Conservation (phyloP, 257 asterid species). For the Knoxia roxburghii region DNA sequence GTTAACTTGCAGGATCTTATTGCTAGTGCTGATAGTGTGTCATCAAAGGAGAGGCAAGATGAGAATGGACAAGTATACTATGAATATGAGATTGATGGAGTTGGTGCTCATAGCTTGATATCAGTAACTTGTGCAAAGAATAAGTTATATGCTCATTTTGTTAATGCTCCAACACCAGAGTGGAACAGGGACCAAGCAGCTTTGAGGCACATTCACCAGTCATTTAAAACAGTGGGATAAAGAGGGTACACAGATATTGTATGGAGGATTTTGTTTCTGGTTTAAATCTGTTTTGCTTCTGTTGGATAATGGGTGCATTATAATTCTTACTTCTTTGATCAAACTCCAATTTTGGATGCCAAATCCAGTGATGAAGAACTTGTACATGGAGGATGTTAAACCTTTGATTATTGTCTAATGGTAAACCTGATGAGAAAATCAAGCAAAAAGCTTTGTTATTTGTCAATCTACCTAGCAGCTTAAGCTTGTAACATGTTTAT, state of each 20-base stretch:
- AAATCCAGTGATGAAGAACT: not conserved
- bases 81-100: slow-evolving; percentile 75
- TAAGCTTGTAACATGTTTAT: not conserved
- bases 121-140: slow-evolving; percentile 87
- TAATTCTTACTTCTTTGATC: not conserved
- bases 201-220: slow-evolving; percentile 70
- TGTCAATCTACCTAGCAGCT: not conserved
- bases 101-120: slow-evolving; percentile 70
- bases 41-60: slow-evolving; percentile 60
- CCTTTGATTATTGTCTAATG: not conserved
- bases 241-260: slow-evolving; percentile 1
- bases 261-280: not conserved
- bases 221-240: slow-evolving; percentile 75
- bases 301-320: not conserved
- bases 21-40: slow-evolving; percentile 64
- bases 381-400: not conserved
- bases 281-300: not conserved
- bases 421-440: not conserved
- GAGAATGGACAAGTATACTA: slow-evolving; percentile 80
- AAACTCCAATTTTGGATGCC: not conserved
- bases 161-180: slow-evolving; percentile 72
- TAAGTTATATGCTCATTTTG: slow-evolving; percentile 90
- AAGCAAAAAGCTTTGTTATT: not conserved
- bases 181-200: slow-evolving; percentile 75
- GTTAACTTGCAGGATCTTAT: slow-evolving; percentile 80